Conservation (phyloP, 2,329 filamentous ascomycete species). For the Aspergillus calidoustus region DNA sequence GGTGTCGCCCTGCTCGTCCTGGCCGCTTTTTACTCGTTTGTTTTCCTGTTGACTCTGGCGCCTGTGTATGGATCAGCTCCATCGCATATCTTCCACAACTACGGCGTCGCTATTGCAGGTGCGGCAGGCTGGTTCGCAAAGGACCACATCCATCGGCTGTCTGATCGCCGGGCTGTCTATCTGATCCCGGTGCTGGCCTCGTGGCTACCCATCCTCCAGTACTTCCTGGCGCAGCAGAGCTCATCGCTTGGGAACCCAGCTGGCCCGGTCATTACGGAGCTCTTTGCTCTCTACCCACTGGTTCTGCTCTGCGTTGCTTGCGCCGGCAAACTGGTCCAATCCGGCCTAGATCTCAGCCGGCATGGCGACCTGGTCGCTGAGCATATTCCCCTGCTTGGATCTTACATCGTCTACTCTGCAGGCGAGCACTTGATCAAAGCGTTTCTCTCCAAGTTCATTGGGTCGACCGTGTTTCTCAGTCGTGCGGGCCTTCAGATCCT, state of each 20-base stretch:
- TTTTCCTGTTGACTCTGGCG: slow-evolving; percentile 71
- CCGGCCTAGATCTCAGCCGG: slow-evolving; percentile 58
- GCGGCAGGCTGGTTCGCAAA: slow-evolving; percentile 75
- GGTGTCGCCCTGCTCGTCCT: slow-evolving; percentile 43
- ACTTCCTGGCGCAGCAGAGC: slow-evolving; percentile 70
- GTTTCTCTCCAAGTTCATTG: slow-evolving; percentile 58
- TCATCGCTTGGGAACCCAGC: slow-evolving; percentile 66
- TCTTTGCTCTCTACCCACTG: slow-evolving; percentile 72
- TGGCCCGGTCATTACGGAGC: slow-evolving; percentile 78
- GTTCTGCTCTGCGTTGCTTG: slow-evolving; percentile 66
- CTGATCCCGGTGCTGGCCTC: slow-evolving; percentile 75
- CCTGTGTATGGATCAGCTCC: slow-evolving; percentile 90
- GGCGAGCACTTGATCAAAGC: slow-evolving; percentile 47
- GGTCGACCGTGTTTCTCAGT: slow-evolving; percentile 67
- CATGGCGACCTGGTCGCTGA: slow-evolving; percentile 65
- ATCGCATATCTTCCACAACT: slow-evolving; percentile 71
- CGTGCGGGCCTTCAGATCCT: slow-evolving; percentile 73
- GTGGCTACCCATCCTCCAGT: slow-evolving; percentile 75
- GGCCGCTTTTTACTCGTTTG: slow-evolving; percentile 45
- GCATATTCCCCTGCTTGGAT: slow-evolving; percentile 66
- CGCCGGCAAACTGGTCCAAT: slow-evolving; percentile 68
- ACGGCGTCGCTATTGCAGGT: slow-evolving; percentile 67
- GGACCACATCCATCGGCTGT: slow-evolving; percentile 55
- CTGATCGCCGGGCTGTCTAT: slow-evolving; percentile 51
- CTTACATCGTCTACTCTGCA: slow-evolving; percentile 67